Base-by-base conservation (phyloP, 148 eudicot genomes). In the Camellia sinensis region DNA sequence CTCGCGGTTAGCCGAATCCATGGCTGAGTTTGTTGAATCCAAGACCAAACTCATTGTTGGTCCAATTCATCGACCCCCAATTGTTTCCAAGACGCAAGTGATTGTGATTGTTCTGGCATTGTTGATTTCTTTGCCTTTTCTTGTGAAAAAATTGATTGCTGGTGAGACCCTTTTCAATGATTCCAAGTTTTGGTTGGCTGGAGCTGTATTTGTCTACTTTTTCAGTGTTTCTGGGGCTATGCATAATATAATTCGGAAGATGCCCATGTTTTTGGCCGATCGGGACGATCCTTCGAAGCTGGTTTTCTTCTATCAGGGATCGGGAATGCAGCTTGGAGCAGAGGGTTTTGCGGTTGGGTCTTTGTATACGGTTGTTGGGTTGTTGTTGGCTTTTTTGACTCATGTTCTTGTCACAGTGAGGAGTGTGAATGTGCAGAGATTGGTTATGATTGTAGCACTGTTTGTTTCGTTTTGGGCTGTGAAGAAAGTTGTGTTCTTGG, bases 261-360 rank as follows among this genome's bases (percentile, higher is more conserved):
- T 92, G 95, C 99, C 99, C 0, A 87, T 96, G 97, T 92, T 96
- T 81, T 67, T 96, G 40, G 17, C 82, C 0, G 98, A 96, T 57
- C 85, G 95, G 74, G 75, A 92, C 4, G 97, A 96, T 67, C 98
- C 99, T 0, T 41, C 74, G 12, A 87, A 89, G 88, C 29, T 91
- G 81, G 86, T 93, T 62, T 93, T 87, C 82, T 96, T 94, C 71
- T 96, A 92, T 78, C 97, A 92, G 62, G 99, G 98, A 3, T 87
- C 91, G 0, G 99, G 97, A 60, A 95, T 95, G 97, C 99, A 96
- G 74, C 84, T 96, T 57, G 99, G 99, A 3, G 97, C 97, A 6
- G 99, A 96, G 84, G 99, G 99, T 7, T 92, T 94, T 22, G 84
- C 97, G 0, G 87, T 94, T 50, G 99, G 99, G 69, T 88, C 82